Base-by-base conservation (phyloP, 768 basidiomycete species). In the Boletellus sp. region DNA sequence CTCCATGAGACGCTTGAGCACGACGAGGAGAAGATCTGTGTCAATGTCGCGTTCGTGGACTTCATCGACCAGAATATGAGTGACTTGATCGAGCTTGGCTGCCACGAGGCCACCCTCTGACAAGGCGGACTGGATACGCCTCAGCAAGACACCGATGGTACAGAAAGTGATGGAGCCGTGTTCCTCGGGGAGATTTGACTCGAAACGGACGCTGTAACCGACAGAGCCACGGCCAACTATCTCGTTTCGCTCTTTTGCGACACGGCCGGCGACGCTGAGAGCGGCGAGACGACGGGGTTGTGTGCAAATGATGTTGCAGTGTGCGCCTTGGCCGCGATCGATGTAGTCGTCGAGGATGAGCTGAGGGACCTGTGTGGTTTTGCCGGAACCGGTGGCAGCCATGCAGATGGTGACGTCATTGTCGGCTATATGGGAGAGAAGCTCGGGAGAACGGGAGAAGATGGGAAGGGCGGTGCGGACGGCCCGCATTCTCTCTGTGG, bases 41-140 rank as follows among this genome's bases (percentile, higher is more conserved):
- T 96, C 93, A 51, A 95, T 81, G 57, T 95, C 92, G 24, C 94
- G 85, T 69, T 96, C 94, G 66, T 98, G 94, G 4, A 93, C 94
- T 71, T 98, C 94, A 65, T 98, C 94, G 23, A 97, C 91, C 39
- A 96, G 69, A 50, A 98, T 81, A 65, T 96, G 94, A 9, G 92
- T 91, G 45, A 95, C 77, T 45, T 83, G 75, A 57, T 94, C 92
- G 51, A 95, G 70, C 62, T 52, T 63, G 31, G 71, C 53, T 32
- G 69, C 72, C 4, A 31, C 48, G 23, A 58, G 45, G 26, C 63
- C 65, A 19, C 71, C 71, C 42, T 73, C 74, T 38, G 80, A 67
- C 49, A 93, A 73, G 15, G 84, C 81, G 3, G 80, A 77, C 68
- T 96, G 94, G 67, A 96, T 79, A 50, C 86, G 77, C 61, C 87